A percentile compares a stretch with the other conserved stretches of the same genome.
phyloP scores from a whole-genome alignment of 106 monocot species.

The Cymbidium sinense region DNA sequence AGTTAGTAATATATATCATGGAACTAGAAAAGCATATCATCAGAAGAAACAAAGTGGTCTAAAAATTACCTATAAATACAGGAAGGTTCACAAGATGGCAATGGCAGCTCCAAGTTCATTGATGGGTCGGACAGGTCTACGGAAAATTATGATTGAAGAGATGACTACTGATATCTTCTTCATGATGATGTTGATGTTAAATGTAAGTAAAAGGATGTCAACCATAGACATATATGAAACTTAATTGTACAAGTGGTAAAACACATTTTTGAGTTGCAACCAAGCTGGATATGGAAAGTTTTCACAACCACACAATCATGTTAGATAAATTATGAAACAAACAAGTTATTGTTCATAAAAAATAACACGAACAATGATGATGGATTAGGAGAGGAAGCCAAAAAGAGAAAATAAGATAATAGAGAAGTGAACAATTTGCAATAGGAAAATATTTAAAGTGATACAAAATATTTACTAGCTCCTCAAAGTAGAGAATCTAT shows the following conservation, averaged over 20 bases:
- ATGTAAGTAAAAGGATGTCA: slow-evolving; percentile 75
- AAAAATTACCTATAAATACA: slow-evolving; percentile 67
- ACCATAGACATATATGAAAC: slow-evolving; percentile 92
- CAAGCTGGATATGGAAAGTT: slow-evolving; percentile 40
- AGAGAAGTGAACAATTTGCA: neutral
- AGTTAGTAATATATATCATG: neutral
- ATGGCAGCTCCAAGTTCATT: slow-evolving; percentile 90
- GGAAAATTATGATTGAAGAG: slow-evolving; percentile 86
- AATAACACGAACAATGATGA: too few species aligned
- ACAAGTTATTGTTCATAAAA: too few species aligned
- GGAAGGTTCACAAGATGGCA: slow-evolving; percentile 77
- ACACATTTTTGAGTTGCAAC: slow-evolving; percentile 74
- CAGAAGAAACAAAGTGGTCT: neutral
- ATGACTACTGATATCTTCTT: slow-evolving; percentile 89
- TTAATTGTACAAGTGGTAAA: slow-evolving; percentile 94
- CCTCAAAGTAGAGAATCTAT: too few species aligned
- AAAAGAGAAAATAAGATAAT: neutral
- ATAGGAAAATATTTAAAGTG: too few species aligned
- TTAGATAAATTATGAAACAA: neutral
- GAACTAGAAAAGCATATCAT: too few species aligned
- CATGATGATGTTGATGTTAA: slow-evolving; percentile 84
- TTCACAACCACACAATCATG: slow-evolving; percentile 9
- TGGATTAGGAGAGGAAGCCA: too few species aligned
- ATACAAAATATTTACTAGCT: too few species aligned
- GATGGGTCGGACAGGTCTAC: slow-evolving; percentile 73